phyloP scores from a whole-genome alignment of 257 asterid species.

The Jaltomata sinuosa region DNA sequence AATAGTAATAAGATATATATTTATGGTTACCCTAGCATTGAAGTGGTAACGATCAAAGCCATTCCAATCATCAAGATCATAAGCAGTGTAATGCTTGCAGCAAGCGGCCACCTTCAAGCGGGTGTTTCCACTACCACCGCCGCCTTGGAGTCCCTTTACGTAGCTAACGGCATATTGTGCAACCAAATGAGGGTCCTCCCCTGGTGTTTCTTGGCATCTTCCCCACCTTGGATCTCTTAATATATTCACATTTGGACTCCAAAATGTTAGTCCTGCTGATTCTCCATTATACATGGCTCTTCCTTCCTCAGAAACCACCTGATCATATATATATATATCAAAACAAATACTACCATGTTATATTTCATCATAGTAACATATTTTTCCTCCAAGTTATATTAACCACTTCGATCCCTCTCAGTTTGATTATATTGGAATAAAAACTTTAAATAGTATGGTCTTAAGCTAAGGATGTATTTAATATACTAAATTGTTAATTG shows the following conservation, averaged over 20 bases:
- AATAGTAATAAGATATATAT: neutral
- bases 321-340: neutral
- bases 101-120: constrained; percentile 75
- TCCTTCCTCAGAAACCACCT: constrained; percentile 89
- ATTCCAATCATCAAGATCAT: constrained; percentile 77
- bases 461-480: neutral
- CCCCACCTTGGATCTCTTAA: constrained; percentile 95
- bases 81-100: constrained; percentile 87
- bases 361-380: neutral
- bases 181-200: constrained; percentile 66
- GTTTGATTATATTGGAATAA: neutral
- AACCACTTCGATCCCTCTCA: neutral
- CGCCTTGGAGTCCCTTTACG: constrained; percentile 69
- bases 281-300: constrained; percentile 96
- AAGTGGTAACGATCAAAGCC: constrained; percentile 66
- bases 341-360: neutral
- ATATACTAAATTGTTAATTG: neutral
- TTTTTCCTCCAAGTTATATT: neutral
- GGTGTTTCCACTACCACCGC: constrained; percentile 15
- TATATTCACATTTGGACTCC: constrained; percentile 95
- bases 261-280: constrained; percentile 59
- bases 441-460: neutral
- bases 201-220: constrained; percentile 84
- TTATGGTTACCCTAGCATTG: constrained; percentile 66
- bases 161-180: constrained; percentile 60